Conservation (phyloP, 306 rosid species). For the Trifolium repens region DNA sequence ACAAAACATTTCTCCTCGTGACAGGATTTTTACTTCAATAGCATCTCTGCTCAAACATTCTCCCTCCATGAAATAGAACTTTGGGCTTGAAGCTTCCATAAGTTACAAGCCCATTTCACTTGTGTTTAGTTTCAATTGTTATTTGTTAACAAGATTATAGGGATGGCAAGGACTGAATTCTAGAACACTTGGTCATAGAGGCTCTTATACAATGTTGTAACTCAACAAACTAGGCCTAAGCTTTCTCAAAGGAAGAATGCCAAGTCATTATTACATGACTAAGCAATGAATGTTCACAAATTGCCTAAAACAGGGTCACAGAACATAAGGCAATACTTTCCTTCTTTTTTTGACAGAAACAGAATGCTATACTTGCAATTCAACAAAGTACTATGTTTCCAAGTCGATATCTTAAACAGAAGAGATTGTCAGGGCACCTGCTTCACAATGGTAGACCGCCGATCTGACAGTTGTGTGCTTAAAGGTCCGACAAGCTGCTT, state of each 20-base stretch:
- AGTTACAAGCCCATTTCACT: background rate
- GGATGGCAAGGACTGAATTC: constrained; percentile 14
- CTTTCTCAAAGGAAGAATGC: background rate
- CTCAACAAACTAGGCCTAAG: constrained; percentile 10
- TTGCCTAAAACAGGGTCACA: constrained; percentile 12
- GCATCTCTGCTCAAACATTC: constrained; percentile 9
- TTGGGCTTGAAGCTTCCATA: constrained; percentile 14
- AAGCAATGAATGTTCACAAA: constrained; percentile 9
- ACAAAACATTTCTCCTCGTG: background rate
- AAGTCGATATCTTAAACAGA: background rate
- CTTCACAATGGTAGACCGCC: constrained; percentile 97
- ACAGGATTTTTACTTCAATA: constrained; percentile 5
- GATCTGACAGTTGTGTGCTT: constrained; percentile 87
- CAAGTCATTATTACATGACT: constrained; percentile 2
- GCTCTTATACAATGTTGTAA: constrained; percentile 10
- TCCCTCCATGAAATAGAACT: background rate
- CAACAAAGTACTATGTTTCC: constrained; percentile 19
- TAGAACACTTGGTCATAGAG: background rate
- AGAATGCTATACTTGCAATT: constrained; percentile 11
- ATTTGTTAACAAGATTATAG: constrained; percentile 6
- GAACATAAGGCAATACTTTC: constrained; percentile 1
- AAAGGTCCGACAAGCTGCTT: constrained; percentile 97
- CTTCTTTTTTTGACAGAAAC: too few species aligned
- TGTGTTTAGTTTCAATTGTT: constrained; percentile 16
- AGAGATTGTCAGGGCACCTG: constrained; percentile 60